Evolutionary conservation across 305 asterid species (phyloP).

Genomic region (Ajuga reptans): DNA sequence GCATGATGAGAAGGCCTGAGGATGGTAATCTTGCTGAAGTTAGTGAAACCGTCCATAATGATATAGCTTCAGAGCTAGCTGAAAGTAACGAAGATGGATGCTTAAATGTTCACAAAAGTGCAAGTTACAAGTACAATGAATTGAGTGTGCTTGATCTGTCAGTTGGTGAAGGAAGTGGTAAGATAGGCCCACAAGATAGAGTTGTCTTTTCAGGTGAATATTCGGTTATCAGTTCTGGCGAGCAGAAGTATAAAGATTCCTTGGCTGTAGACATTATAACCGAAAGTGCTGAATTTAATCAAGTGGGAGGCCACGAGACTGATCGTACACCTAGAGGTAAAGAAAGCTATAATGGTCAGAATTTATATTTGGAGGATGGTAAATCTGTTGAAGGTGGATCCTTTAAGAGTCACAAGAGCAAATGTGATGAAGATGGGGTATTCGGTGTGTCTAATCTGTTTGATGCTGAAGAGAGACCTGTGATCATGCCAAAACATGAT

Average conservation of each 20-base stretch:
- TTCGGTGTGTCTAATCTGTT: constrained; percentile 6
- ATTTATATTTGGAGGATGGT: constrained; percentile 2
- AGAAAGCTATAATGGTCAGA: not conserved
- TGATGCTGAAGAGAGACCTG: constrained; percentile 4
- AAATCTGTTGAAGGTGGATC: constrained; percentile 13
- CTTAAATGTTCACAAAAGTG: constrained; percentile 3
- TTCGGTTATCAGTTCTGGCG: constrained; percentile 3
- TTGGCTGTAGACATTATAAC: not conserved
- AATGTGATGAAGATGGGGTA: constrained; percentile 16
- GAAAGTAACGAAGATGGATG: constrained; percentile 22
- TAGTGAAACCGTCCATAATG: constrained; percentile 18
- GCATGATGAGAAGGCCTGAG: constrained; percentile 7
- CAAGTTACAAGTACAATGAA: constrained; percentile 5
- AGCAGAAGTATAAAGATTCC: not conserved
- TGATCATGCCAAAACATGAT: constrained; percentile 6
- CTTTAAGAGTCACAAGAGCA: not conserved
- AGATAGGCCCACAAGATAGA: constrained; percentile 12
- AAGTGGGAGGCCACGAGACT: not conserved
- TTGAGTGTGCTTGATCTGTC: not conserved
- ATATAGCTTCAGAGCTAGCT: constrained; percentile 11
- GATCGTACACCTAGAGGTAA: not conserved
- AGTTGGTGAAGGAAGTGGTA: constrained; percentile 21
- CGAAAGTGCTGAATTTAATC: not conserved
- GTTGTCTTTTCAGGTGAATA: not conserved
- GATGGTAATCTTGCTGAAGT: constrained; percentile 13